A percentile compares a stretch with the other conserved stretches of the same genome.
These are phyloP conservation scores for Myrmaecium sp. DNA, from an alignment of 2,329 filamentous ascomycete species.

Conservation along the genomic window DNA sequence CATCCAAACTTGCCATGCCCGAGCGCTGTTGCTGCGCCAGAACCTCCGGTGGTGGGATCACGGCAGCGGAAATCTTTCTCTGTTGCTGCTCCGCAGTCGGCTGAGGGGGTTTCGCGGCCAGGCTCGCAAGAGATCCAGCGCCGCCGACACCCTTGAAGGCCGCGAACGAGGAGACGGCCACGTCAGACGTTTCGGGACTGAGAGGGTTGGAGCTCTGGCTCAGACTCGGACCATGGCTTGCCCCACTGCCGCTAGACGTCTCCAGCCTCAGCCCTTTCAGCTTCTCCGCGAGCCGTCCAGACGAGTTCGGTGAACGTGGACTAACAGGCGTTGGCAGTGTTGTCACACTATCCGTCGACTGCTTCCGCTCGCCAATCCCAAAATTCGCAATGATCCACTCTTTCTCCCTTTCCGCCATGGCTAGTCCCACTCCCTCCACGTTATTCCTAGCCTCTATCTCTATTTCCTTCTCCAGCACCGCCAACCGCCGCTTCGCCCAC, in stretches of 20 bases:
- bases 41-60: slow-evolving; percentile 21
- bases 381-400: slow-evolving; percentile 78
- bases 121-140: slow-evolving; percentile 12
- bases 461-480: slow-evolving; percentile 62
- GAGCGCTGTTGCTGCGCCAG: slow-evolving; percentile 20
- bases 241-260: slow-evolving; percentile 33
- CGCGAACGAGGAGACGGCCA: slow-evolving; percentile 43
- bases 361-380: too few relatives aligned
- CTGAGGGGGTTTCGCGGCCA: slow-evolving; percentile 26
- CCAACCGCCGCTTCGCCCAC: slow-evolving; percentile 72
- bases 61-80: slow-evolving; percentile 16
- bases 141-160: slow-evolving; percentile 41
- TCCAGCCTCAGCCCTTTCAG: slow-evolving; percentile 62
- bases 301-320: slow-evolving; percentile 43
- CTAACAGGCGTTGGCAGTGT: slow-evolving; percentile 35
- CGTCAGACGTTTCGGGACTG: slow-evolving; percentile 45
- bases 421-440: slow-evolving; percentile 63
- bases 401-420: slow-evolving; percentile 71
- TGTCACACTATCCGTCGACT: too few relatives aligned
- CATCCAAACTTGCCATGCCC: slow-evolving; percentile 29
- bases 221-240: slow-evolving; percentile 16
- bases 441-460: slow-evolving; percentile 55
- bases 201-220: slow-evolving; percentile 31
- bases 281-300: slow-evolving; percentile 61
- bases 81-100: slow-evolving; percentile 8